Percentiles rank a stretch among this genome's conserved stretches.
phyloP scores from a whole-genome alignment of 805 yeast genomes.

The Candida ponderosae region DNA sequence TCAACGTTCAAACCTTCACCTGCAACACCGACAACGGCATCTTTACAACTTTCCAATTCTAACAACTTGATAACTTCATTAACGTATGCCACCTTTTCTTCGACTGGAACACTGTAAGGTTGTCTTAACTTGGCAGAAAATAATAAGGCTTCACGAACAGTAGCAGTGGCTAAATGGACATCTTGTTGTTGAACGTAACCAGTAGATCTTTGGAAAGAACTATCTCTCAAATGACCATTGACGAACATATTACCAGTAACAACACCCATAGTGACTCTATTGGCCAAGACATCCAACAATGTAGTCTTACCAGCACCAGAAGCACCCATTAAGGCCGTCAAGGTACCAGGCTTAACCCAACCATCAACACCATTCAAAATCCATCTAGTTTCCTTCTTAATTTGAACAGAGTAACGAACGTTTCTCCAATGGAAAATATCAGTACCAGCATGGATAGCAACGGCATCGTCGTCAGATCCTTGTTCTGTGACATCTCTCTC shows the following conservation, averaged over 20 bases:
- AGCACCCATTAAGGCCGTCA: constrained; percentile 80
- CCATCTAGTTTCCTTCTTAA: constrained; percentile 50
- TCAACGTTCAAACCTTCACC: constrained; percentile 69
- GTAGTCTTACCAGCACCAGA: constrained; percentile 89
- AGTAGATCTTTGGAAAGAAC: constrained; percentile 66
- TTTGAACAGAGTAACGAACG: constrained; percentile 57
- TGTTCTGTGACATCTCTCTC: constrained; percentile 1
- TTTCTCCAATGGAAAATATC: constrained; percentile 69
- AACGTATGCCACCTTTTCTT: constrained; percentile 60
- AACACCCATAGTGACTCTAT: constrained; percentile 62
- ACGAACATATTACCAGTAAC: constrained; percentile 68
- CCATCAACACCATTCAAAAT: constrained; percentile 53
- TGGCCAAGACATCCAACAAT: constrained; percentile 62
- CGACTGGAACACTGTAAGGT: constrained; percentile 44
- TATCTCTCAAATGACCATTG: constrained; percentile 54
- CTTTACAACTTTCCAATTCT: constrained; percentile 65
- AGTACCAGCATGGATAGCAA: constrained; percentile 25
- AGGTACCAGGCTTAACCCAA: constrained; percentile 73
- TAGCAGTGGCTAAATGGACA: constrained; percentile 57
- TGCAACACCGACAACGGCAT: constrained; percentile 72
- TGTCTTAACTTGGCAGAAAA: constrained; percentile 71
- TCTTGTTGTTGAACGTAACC: constrained; percentile 83
- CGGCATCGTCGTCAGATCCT: constrained; percentile 23
- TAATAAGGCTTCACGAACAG: constrained; percentile 67
- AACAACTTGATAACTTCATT: constrained; percentile 59